These are phyloP conservation scores for Chamaecrista fasciculata DNA, from an alignment of 306 rosid species.

Conservation along the genomic window DNA sequence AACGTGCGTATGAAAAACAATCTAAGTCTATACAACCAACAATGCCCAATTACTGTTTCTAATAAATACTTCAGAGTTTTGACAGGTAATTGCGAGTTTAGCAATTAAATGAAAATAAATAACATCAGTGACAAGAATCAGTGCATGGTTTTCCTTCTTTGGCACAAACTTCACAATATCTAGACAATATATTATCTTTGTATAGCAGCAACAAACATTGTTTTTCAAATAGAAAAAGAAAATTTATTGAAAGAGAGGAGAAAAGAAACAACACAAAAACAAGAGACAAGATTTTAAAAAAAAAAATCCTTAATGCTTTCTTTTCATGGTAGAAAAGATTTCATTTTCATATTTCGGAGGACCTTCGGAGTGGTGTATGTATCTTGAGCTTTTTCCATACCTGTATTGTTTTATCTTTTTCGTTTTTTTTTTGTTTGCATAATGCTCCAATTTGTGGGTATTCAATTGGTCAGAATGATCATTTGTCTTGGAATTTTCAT, in stretches of 20 bases:
- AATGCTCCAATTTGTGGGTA: too few species aligned
- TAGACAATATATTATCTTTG: not conserved
- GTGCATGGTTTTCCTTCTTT: conserved; percentile 4
- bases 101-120: not conserved
- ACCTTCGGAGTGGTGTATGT: too few species aligned
- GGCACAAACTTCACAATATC: conserved; percentile 8
- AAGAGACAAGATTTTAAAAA: too few species aligned
- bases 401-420: too few species aligned
- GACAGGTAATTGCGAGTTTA: not conserved
- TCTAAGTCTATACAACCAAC: not conserved
- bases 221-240: not conserved
- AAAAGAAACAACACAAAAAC: too few species aligned
- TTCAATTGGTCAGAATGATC: too few species aligned
- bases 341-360: too few species aligned
- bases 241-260: not conserved
- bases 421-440: too few species aligned
- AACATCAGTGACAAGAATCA: conserved; percentile 10
- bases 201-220: conserved; percentile 15
- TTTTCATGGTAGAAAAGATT: too few species aligned
- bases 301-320: too few species aligned
- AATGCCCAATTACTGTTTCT: not conserved
- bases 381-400: too few species aligned
- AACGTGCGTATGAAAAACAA: not conserved
- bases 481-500: too few species aligned
- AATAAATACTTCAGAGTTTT: not conserved